A percentile compares a stretch with the other conserved stretches of the same genome.
Evolutionary conservation across 2,329 filamentous ascomycete species (phyloP).

Genomic region (Aspergillus ruber): DNA sequence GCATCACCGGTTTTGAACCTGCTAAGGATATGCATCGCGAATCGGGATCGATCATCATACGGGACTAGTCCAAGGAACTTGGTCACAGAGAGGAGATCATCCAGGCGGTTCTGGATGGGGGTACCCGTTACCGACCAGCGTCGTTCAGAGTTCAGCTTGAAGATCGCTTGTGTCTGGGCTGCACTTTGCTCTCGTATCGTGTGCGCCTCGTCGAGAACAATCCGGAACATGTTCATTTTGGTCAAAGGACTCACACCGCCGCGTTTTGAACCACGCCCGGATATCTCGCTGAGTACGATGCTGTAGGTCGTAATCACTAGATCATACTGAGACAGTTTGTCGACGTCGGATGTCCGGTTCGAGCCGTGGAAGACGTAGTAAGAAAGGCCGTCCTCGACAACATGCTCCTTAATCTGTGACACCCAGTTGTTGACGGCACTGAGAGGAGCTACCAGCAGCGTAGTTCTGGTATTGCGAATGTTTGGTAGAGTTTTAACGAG

Average conservation of each 20-base stretch:
- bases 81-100: slow-evolving; percentile 80
- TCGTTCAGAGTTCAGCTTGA: slow-evolving; percentile 68
- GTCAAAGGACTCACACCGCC: slow-evolving; percentile 58
- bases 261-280: slow-evolving; percentile 56
- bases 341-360: slow-evolving; percentile 62
- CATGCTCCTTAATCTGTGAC: slow-evolving; percentile 79
- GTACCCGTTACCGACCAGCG: slow-evolving; percentile 98
- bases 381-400: slow-evolving; percentile 57
- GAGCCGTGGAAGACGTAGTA: slow-evolving; percentile 84
- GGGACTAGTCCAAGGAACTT: slow-evolving; percentile 79
- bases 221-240: slow-evolving; percentile 83
- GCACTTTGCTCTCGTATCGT: slow-evolving; percentile 83
- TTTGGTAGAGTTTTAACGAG: slow-evolving; percentile 25
- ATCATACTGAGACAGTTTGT: slow-evolving; percentile 66
- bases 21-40: slow-evolving; percentile 70
- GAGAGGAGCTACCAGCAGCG: slow-evolving; percentile 79
- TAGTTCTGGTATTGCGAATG: slow-evolving; percentile 65
- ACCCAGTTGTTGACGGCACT: slow-evolving; percentile 94
- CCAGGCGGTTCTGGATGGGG: slow-evolving; percentile 86
- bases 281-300: slow-evolving; percentile 74
- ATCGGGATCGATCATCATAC: slow-evolving; percentile 71
- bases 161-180: slow-evolving; percentile 76
- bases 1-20: slow-evolving; percentile 85
- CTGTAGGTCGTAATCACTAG: slow-evolving; percentile 90
- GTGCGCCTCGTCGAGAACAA: slow-evolving; percentile 91